Base-by-base conservation (phyloP, 257 asterid species). In the Marsdenia floribunda region DNA sequence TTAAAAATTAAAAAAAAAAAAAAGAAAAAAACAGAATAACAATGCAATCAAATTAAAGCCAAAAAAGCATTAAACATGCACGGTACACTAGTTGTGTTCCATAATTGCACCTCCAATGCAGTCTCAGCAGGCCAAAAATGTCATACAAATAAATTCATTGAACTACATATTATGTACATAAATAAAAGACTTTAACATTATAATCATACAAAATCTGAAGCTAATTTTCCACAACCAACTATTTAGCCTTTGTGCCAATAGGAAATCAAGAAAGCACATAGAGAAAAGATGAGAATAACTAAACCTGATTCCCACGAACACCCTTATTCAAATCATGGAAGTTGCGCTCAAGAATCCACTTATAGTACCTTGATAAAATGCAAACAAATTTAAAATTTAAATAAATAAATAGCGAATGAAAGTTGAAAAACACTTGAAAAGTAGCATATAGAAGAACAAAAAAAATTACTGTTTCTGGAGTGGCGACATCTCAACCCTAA, bases 401-500 rank as follows among this genome's bases (percentile, higher is more conserved):
- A 22, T 77, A 58, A 33, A 4, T 6, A 58, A 55, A 59, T 44
- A 67, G 15, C 74, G 24, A 74, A 75, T 49, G 46, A 40, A 58
- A 33, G 70, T 46, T 37, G 21, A 53, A 76, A 15, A 3, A 24
- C 18, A 22, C 24, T 55, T 40, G 5, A 46, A 13, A 77, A 73
- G 71, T 19, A 53, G 55, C 16, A 40, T 47, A 72, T 29, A 18
- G 47, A 13, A 40, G 33, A 53, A 16, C 59, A 54, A 52, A 37
- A 76, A 52, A 64, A 70, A 82, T 79, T 90, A 95, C 99, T 95
- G 99, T 85, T 95, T 95, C 93, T 95, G 99, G 71, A 95, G 93
- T 37, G 99, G 99, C 44, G 99, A 95, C 99, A 95, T 95, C 85
- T 95, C 99, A 82, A 95, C 99, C 92, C 99, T 85, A 73, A 95